Conservation (phyloP, 257 asterid species). For the Fraxinus anomala region DNA sequence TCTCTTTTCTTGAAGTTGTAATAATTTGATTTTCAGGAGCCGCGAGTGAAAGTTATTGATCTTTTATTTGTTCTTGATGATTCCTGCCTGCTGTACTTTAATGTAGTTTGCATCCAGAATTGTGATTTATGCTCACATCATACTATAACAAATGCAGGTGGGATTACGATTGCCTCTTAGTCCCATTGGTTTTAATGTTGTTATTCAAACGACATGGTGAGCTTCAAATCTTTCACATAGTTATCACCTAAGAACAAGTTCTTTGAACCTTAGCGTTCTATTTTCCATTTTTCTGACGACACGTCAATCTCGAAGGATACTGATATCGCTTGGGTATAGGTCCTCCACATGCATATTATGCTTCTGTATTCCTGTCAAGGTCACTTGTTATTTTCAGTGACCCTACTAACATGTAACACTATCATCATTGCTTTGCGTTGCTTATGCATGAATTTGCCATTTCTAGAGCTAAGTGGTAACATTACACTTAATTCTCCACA, state of each 20-base stretch:
- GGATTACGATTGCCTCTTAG: conserved; percentile 69
- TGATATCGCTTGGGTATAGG: neutral
- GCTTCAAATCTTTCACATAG: conserved; percentile 20
- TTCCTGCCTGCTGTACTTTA: neutral
- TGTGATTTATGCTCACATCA: conserved; percentile 10
- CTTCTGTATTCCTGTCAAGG: neutral
- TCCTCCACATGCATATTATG: neutral
- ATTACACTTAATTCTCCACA: neutral
- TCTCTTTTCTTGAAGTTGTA: neutral
- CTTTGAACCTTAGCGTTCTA: neutral
- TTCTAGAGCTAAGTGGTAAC: neutral
- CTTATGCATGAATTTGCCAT: conserved; percentile 4
- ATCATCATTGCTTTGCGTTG: neutral
- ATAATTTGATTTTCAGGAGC: neutral
- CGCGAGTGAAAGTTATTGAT: conserved; percentile 3
- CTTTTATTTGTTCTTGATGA: neutral
- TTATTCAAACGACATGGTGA: conserved; percentile 87
- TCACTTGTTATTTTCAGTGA: neutral
- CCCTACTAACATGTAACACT: neutral
- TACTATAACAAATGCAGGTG: conserved; percentile 52
- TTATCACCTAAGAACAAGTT: neutral
- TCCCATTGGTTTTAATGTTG: conserved; percentile 77
- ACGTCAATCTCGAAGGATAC: neutral
- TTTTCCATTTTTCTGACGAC: neutral
- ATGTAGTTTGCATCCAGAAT: neutral